Evolutionary conservation across 75 land plant species (phyloP).

Genomic region (Larix kaempferi): DNA sequence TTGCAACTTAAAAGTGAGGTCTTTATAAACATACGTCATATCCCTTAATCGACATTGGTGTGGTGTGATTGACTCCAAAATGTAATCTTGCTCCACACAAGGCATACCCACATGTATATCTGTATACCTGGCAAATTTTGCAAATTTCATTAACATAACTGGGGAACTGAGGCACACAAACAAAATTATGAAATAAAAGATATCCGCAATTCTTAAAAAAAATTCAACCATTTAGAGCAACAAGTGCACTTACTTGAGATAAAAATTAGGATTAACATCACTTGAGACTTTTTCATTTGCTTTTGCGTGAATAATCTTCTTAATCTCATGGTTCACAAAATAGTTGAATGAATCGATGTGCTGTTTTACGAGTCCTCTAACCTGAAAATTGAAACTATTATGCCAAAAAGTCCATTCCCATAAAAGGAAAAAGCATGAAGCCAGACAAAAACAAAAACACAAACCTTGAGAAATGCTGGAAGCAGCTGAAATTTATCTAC

Average conservation of each 20-base stretch:
- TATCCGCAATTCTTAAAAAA: not conserved
- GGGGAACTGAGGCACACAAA: not conserved
- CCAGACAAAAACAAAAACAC: not conserved
- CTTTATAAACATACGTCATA: slow-evolving; percentile 55
- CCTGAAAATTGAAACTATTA: slow-evolving; percentile 39
- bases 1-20: not conserved
- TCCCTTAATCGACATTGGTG: slow-evolving; percentile 87
- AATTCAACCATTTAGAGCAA: slow-evolving; percentile 1
- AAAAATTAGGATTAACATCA: slow-evolving; percentile 50
- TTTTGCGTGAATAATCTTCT: slow-evolving; percentile 84
- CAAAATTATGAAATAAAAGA: not conserved
- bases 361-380: slow-evolving; percentile 90
- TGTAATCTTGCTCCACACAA: slow-evolving; percentile 49
- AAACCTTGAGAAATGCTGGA: slow-evolving; percentile 89
- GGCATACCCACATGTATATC: slow-evolving; percentile 80
- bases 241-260: slow-evolving; percentile 45
- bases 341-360: slow-evolving; percentile 96
- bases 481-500: slow-evolving; percentile 92
- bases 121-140: slow-evolving; percentile 44
- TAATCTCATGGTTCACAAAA: slow-evolving; percentile 76
- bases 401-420: not conserved
- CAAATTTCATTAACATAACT: not conserved
- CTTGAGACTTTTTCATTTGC: slow-evolving; percentile 64
- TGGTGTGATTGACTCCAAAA: slow-evolving; percentile 57
- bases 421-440: not conserved